Conservation (phyloP, 352 stramenopile species). For the Phytophthora lateralis region DNA sequence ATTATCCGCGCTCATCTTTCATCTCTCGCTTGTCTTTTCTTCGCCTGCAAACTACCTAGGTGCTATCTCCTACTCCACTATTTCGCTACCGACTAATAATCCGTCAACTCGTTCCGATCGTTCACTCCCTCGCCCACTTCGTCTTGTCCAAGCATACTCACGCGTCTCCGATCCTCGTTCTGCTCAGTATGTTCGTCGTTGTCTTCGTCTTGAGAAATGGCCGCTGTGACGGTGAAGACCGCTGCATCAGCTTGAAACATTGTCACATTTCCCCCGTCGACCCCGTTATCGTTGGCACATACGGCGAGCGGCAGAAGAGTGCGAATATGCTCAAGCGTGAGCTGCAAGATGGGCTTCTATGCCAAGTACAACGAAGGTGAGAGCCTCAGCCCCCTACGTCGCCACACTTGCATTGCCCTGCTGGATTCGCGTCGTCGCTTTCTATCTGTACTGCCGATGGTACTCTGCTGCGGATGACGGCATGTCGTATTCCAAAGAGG, state of each 20-base stretch:
- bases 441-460: conserved; percentile 51
- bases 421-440: conserved; percentile 20
- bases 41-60: conserved; percentile 39
- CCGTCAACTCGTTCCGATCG: conserved; percentile 7
- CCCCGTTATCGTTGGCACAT: conserved; percentile 10
- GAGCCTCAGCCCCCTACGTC: background rate
- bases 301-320: conserved; percentile 12
- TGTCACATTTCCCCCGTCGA: conserved; percentile 11
- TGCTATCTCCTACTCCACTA: conserved; percentile 46
- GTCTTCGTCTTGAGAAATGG: conserved; percentile 22
- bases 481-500: conserved; percentile 41
- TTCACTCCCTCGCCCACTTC: conserved; percentile 11
- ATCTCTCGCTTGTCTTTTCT: conserved; percentile 5
- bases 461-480: conserved; percentile 45
- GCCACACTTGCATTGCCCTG: conserved; percentile 16
- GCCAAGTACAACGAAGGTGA: conserved; percentile 13
- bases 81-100: conserved; percentile 46
- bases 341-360: conserved; percentile 18
- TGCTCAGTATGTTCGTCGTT: conserved; percentile 18
- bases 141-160: conserved; percentile 19
- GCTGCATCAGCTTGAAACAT: conserved; percentile 10
- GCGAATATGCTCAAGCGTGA: conserved; percentile 22
- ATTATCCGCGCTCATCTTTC: conserved; percentile 7
- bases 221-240: conserved; percentile 12
- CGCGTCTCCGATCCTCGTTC: conserved; percentile 24